Base-by-base conservation (phyloP, 805 yeast species). In the Kodamaea lidongshanica region DNA sequence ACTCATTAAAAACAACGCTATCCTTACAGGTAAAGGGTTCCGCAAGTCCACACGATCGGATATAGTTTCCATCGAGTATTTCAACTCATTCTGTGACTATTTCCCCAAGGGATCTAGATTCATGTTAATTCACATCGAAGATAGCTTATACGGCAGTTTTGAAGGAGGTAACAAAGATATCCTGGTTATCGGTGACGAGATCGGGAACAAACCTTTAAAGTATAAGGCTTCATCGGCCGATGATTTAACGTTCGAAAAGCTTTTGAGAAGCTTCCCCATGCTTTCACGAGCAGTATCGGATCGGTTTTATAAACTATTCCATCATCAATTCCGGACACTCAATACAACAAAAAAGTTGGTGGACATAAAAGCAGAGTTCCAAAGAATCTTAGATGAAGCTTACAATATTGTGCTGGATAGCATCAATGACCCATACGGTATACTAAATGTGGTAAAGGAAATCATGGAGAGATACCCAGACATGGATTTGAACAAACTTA, bases 21-120 rank as follows among this genome's bases (percentile, higher is more conserved):
- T 83, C 0, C 60, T 67, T 38, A 70, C 83, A 0, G 74, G 75
- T 0, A 72, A 67, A 37, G 86, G 85, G 0, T 80, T 73, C 55
- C 67, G 59, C 38, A 48, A 49, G 27, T 61, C 70, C 24, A 51
- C 68, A 24, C 55, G 61, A 24, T 51, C 71, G 12, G 58, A 52
- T 31, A 70, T 83, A 6, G 17, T 60, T 2, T 49, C 58, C 4
- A 63, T 70, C 19, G 68, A 62, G 19, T 61, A 77, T 21, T 65
- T 79, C 41, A 52, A 58, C 8, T 69, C 74, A 11, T 79, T 77
- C 45, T 69, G 76, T 33, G 72, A 70, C 25, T 79, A 77, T 50
- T 64, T 79, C 25, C 74, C 77, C 6, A 65, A 66, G 28, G 79
- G 78, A 0, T 57, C 72, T 25, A 54, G 59, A 34, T 75, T 79